These are phyloP conservation scores for Lojkania enalia DNA, from an alignment of 2,329 filamentous ascomycete genomes.

Conservation along the genomic window DNA sequence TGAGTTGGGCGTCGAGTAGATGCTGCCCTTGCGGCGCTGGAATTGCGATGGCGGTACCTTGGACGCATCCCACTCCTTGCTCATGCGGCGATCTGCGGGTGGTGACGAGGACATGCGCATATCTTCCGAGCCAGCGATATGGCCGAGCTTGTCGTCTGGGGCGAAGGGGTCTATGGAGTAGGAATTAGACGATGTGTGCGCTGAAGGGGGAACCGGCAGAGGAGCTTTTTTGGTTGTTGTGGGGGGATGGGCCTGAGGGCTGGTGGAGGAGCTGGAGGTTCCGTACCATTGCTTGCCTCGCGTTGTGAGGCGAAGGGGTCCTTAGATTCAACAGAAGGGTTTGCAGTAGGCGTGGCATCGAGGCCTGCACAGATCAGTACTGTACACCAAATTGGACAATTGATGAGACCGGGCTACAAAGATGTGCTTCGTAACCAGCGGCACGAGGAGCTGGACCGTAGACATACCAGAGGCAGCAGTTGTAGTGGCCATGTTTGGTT, in stretches of 20 bases:
- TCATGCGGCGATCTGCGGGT: slow-evolving; percentile 38
- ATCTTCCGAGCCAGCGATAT: slow-evolving; percentile 25
- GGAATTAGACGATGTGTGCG: too few species aligned
- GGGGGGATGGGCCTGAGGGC: too few species aligned
- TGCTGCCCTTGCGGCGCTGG: slow-evolving; percentile 70
- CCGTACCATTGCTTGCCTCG: slow-evolving; percentile 16
- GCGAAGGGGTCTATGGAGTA: slow-evolving; percentile 24
- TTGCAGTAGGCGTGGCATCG: slow-evolving; percentile 21
- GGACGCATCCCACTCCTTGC: slow-evolving; percentile 59
- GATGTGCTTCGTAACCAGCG: too few species aligned
- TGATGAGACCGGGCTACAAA: too few species aligned
- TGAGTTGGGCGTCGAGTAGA: slow-evolving; percentile 67
- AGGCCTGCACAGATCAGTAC: slow-evolving; percentile 14
- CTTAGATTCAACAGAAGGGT: slow-evolving; percentile 17
- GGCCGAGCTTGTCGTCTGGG: slow-evolving; percentile 27
- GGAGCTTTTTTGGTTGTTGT: too few species aligned
- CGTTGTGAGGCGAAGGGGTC: slow-evolving; percentile 30
- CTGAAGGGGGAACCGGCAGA: too few species aligned
- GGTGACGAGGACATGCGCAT: slow-evolving; percentile 22
- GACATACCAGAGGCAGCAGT: slow-evolving; percentile 14
- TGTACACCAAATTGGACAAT: too few species aligned
- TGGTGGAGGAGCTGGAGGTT: neutral
- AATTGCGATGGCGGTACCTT: slow-evolving; percentile 70
- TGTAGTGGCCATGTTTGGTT: neutral
- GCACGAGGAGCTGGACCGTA: too few species aligned